Evolutionary conservation across 805 yeast species (phyloP), one percentile per base, ranked within the genome.

Genomic region (Peterozyma toletana): DNA sequence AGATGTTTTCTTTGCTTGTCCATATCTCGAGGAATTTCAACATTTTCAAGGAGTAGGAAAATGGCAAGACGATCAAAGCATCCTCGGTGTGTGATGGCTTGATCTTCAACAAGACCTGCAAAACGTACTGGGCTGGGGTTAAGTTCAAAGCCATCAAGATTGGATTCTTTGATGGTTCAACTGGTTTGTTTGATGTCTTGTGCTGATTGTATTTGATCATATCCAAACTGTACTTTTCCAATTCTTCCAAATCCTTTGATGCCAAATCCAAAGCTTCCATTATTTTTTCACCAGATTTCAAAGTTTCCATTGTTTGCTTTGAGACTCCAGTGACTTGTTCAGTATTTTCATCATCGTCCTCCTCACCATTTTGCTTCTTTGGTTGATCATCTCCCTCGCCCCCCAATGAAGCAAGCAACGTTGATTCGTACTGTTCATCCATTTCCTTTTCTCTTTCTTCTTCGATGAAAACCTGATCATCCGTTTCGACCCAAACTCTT

Each of bases 361-460:
- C 66, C 3, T 47, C 60, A 2, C 54, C 68, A 11, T 58, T 70
- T 3, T 54, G 64, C 39, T 64, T 73, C 18, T 56, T 66, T 33
- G 64, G 59, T 21, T 65, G 66, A 33, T 67, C 76, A 37, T 65
- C 70, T 11, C 67, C 73, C 13, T 68, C 80, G 35, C 73, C 77
- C 55, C 87, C 96, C 37, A 88, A 64, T 4, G 90, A 79, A 13
- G 75, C 78, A 41, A 89, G 69, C 38, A 93, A 67, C 7, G 83
- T 85, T n/a, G 77, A 73, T 58, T 93, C 98, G 57, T 90, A 88
- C 45, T 82, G 67, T 61, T 90, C 96, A 60, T 93, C 99, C 77
- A 89, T 71, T 62, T 93, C 99, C 62, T 84, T 86, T 60, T 93
- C 99, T 46, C 93, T 75, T 66, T 93, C 99, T 70, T 93, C 99